Evolutionary conservation across 2,329 filamentous ascomycete species (phyloP).

Genomic region (Botrytis sinoallii): DNA sequence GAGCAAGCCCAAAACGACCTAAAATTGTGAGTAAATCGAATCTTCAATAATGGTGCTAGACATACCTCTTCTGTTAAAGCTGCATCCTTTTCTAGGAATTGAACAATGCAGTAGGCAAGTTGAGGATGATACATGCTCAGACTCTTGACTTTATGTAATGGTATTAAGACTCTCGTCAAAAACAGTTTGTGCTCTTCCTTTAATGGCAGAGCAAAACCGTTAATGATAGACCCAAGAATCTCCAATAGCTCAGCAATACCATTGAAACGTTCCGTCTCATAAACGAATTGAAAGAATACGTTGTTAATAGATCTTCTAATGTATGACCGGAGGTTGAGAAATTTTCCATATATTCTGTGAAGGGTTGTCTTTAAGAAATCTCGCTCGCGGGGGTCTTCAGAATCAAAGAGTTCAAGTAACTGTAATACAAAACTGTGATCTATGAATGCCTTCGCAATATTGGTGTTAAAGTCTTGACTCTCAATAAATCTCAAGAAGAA

Average conservation of each 20-base stretch:
- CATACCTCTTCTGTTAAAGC: conserved; percentile 91
- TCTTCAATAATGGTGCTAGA: conserved; percentile 17
- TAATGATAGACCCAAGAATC: conserved; percentile 97
- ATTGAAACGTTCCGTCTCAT: conserved; percentile 98
- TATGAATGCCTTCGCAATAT: conserved; percentile 98
- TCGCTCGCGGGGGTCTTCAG: conserved; percentile 91
- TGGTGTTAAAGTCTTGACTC: conserved; percentile 99
- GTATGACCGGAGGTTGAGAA: conserved; percentile 94
- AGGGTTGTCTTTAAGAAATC: conserved; percentile 98
- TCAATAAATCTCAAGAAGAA: conserved; percentile 99
- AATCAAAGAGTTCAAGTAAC: conserved; percentile 96
- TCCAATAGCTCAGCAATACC: conserved; percentile 95
- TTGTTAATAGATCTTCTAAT: conserved; percentile 99
- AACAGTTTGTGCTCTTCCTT: conserved; percentile 99
- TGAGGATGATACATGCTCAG: conserved; percentile 99
- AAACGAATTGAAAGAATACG: conserved; percentile 99
- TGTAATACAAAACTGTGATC: conserved; percentile 97
- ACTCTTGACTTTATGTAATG: conserved; percentile 96
- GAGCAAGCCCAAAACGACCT: conserved; percentile 90
- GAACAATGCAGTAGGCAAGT: conserved; percentile 96
- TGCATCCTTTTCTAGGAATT: conserved; percentile 97
- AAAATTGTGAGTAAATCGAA: conserved; percentile 21
- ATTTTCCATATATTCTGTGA: conserved; percentile 98
- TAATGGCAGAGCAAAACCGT: conserved; percentile 91
- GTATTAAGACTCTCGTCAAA: conserved; percentile 86